phyloP scores from a whole-genome alignment of 768 basidiomycete species.

The Russula earlei region DNA sequence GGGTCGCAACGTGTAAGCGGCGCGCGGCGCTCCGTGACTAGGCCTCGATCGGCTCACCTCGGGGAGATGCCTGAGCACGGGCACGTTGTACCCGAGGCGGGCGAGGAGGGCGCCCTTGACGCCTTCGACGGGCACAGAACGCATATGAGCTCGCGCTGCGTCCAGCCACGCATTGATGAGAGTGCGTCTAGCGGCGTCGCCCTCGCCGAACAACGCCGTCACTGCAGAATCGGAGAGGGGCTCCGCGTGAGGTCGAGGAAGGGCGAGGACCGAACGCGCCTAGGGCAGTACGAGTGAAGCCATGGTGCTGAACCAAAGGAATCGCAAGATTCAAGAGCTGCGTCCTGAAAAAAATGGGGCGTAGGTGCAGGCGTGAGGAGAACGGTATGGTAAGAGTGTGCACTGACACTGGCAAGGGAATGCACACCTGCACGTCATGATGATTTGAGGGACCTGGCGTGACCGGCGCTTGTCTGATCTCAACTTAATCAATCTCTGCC shows the following conservation, averaged over 20 bases:
- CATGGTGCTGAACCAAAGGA: slow-evolving; percentile 54
- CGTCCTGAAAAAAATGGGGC: too few species aligned
- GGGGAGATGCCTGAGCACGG: slow-evolving; percentile 53
- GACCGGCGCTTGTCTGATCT: too few species aligned
- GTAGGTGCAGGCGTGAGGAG: background rate
- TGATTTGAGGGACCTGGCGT: too few species aligned
- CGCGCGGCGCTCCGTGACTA: background rate
- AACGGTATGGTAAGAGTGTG: background rate
- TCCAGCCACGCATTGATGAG: slow-evolving; percentile 70
- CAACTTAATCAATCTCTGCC: slow-evolving; percentile 9
- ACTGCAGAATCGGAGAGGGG: slow-evolving; percentile 66
- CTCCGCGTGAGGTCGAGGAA: slow-evolving; percentile 41
- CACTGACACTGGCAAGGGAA: background rate
- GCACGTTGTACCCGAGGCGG: slow-evolving; percentile 57
- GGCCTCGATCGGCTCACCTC: slow-evolving; percentile 41
- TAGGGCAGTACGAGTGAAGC: slow-evolving; percentile 69
- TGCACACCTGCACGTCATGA: too few species aligned
- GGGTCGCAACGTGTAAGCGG: background rate
- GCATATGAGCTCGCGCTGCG: slow-evolving; percentile 50
- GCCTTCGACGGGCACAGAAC: slow-evolving; percentile 22
- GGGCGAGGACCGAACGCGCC: slow-evolving; percentile 49
- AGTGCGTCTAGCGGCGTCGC: slow-evolving; percentile 52
- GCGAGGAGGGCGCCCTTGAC: slow-evolving; percentile 45
- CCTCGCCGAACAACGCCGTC: slow-evolving; percentile 62
- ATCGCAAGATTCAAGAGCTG: slow-evolving; percentile 51